Evolutionary conservation across 2,329 filamentous ascomycete genomes (phyloP).

Genomic region (Zymoseptoria crescenta): DNA sequence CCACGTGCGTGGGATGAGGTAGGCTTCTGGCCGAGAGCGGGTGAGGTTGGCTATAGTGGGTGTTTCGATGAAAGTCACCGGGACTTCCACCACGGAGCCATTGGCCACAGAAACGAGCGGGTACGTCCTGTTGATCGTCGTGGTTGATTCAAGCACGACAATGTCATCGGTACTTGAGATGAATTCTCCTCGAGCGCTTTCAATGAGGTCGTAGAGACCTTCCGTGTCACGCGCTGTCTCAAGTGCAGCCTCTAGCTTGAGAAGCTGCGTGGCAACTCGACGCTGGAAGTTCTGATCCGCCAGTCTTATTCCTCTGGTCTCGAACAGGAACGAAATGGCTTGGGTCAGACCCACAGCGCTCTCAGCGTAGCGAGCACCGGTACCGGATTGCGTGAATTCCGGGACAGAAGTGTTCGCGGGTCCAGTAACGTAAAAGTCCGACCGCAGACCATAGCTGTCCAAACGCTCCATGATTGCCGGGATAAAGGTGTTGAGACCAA

Average conservation of each 20-base stretch:
- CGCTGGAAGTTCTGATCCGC: slow-evolving; percentile 18
- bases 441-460: slow-evolving; percentile 24
- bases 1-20: slow-evolving; percentile 23
- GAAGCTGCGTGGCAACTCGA: slow-evolving; percentile 11
- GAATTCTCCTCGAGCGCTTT: slow-evolving; percentile 14
- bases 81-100: slow-evolving; percentile 10
- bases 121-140: slow-evolving; percentile 14
- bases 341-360: slow-evolving; percentile 14
- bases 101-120: slow-evolving; percentile 16
- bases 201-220: slow-evolving; percentile 5
- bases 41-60: slow-evolving; percentile 16
- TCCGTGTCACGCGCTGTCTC: slow-evolving; percentile 10
- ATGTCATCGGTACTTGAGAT: slow-evolving; percentile 16
- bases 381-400: slow-evolving; percentile 13
- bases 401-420: slow-evolving; percentile 9
- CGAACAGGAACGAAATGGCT: slow-evolving; percentile 13
- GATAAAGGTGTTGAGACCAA: slow-evolving; percentile 26
- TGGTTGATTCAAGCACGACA: slow-evolving; percentile 15
- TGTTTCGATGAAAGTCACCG: slow-evolving; percentile 13
- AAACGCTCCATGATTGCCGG: slow-evolving; percentile 22
- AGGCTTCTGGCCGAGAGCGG: slow-evolving; percentile 18
- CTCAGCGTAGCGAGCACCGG: slow-evolving; percentile 11
- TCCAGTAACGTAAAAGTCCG: slow-evolving; percentile 30
- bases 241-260: slow-evolving; percentile 12
- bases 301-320: slow-evolving; percentile 14